phyloP scores from a whole-genome alignment of 306 rosid genomes.

The Macrotyloma uniflorum region DNA sequence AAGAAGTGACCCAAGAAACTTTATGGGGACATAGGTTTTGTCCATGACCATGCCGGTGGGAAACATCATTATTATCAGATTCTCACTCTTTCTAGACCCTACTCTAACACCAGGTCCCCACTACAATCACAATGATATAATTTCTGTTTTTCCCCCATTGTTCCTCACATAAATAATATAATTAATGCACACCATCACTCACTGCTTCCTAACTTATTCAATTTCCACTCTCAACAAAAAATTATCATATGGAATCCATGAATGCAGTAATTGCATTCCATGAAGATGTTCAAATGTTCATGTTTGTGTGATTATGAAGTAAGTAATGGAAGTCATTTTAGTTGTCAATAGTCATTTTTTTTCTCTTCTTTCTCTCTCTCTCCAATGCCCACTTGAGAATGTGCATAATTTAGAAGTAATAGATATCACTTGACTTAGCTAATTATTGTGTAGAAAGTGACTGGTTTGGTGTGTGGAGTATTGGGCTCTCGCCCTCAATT shows the following conservation, averaged over 20 bases:
- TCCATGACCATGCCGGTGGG: constrained; percentile 48
- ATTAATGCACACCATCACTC: not conserved
- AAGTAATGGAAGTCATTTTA: no score
- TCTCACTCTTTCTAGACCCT: constrained; percentile 33
- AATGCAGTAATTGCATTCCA: no score
- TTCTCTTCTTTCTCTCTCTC: no score
- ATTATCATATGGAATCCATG: no score
- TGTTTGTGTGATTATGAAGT: not conserved
- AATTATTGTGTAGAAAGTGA: constrained; percentile 36
- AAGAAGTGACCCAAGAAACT: constrained; percentile 33
- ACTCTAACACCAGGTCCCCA: constrained; percentile 32
- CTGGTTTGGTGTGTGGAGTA: constrained; percentile 18
- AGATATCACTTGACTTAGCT: constrained; percentile 21
- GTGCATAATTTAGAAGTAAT: constrained; percentile 39
- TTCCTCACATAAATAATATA: not conserved
- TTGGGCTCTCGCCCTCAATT: constrained; percentile 50
- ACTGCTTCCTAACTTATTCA: not conserved
- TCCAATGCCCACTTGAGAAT: constrained; percentile 33
- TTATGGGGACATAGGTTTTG: constrained; percentile 44
- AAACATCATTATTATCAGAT: constrained; percentile 43
- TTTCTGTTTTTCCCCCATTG: not conserved
- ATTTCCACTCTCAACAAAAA: not conserved
- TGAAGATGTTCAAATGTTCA: not conserved
- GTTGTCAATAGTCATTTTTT: no score
- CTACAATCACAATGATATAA: not conserved